phyloP scores from a whole-genome alignment of 805 yeast genomes.

The Teunomyces atbi region DNA sequence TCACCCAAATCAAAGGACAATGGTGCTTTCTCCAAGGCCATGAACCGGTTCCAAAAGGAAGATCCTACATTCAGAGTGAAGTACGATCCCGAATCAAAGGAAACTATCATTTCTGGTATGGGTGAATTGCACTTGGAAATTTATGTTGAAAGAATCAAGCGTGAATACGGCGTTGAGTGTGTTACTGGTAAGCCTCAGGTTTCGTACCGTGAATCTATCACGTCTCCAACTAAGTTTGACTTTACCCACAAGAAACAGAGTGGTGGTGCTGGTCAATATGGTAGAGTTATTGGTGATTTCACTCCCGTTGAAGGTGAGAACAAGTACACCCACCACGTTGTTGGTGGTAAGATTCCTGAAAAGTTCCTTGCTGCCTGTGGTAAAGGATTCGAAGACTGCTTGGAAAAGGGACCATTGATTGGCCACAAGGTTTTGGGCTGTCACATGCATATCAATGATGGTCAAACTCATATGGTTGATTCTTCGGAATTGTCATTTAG shows the following conservation, averaged over 20 bases:
- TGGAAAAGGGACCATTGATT: slow-evolving; percentile 93
- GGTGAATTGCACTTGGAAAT: slow-evolving; percentile 97
- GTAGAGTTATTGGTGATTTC: slow-evolving; percentile 88
- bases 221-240: slow-evolving; percentile 73
- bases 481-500: slow-evolving; percentile 94
- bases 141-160: slow-evolving; percentile 95
- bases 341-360: slow-evolving; percentile 96
- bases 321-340: slow-evolving; percentile 79
- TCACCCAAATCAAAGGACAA: slow-evolving; percentile 86
- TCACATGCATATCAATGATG: slow-evolving; percentile 91
- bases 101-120: slow-evolving; percentile 95
- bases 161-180: slow-evolving; percentile 96
- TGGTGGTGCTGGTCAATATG: slow-evolving; percentile 99
- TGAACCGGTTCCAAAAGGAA: slow-evolving; percentile 96
- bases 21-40: slow-evolving; percentile 88
- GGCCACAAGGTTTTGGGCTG: slow-evolving; percentile 95
- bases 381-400: slow-evolving; percentile 92
- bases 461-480: slow-evolving; percentile 96
- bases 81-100: slow-evolving; percentile 87
- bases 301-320: slow-evolving; percentile 65
- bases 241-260: slow-evolving; percentile 96
- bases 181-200: slow-evolving; percentile 97
- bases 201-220: slow-evolving; percentile 92
- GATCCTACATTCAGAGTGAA: slow-evolving; percentile 97
- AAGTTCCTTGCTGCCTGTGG: slow-evolving; percentile 91